phyloP scores from a whole-genome alignment of 495 filamentous ascomycete species.

The Penicillium maclennaniae region DNA sequence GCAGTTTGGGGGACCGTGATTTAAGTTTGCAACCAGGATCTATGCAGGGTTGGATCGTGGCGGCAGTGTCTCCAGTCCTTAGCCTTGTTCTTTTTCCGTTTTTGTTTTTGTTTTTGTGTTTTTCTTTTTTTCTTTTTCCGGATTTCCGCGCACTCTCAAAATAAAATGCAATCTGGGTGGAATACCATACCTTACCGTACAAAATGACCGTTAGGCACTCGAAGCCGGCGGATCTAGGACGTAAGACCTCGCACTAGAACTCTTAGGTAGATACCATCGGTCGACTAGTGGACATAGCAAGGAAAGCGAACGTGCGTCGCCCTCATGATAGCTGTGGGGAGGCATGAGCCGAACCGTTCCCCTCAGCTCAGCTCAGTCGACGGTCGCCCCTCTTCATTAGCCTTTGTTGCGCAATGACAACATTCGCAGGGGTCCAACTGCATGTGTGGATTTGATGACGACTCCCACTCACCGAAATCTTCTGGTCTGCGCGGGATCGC shows the following conservation, averaged over 20 bases:
- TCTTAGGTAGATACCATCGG: too few relatives aligned
- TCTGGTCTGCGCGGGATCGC: neutral
- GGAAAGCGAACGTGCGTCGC: neutral
- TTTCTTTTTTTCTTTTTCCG: too few relatives aligned
- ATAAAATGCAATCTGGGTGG: too few relatives aligned
- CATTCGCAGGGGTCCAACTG: constrained; percentile 4
- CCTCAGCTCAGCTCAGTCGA: neutral
- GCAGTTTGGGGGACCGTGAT: constrained; percentile 11
- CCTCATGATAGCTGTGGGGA: neutral
- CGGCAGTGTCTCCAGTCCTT: neutral
- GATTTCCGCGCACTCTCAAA: too few relatives aligned
- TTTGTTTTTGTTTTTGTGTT: too few relatives aligned
- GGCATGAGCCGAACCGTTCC: neutral
- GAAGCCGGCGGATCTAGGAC: too few relatives aligned
- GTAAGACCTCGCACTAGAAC: too few relatives aligned
- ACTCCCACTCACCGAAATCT: neutral
- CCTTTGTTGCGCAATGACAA: constrained; percentile 12
- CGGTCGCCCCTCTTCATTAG: neutral
- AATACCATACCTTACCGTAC: neutral
- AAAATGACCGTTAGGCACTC: neutral
- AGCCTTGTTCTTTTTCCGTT: neutral
- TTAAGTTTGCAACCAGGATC: constrained; percentile 1
- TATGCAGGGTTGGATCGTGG: constrained; percentile 4
- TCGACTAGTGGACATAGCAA: too few relatives aligned
- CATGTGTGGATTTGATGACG: constrained; percentile 6